phyloP scores from a whole-genome alignment of 768 basidiomycete genomes.

The Pisolithus sp. region DNA sequence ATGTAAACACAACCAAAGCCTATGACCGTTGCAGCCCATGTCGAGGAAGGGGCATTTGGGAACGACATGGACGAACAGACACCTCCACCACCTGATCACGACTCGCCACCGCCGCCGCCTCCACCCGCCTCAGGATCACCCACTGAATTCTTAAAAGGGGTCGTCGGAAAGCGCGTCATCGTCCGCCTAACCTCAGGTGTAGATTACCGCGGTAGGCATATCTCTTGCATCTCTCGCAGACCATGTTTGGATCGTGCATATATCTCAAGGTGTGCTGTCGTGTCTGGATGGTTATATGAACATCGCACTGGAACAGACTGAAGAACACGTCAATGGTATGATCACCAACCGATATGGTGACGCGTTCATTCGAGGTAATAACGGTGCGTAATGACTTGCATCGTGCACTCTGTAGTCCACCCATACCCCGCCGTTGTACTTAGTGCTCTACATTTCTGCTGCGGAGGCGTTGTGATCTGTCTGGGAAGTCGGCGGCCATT shows the following conservation, averaged over 20 bases:
- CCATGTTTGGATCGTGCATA: not conserved
- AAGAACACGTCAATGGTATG: slow-evolving; percentile 87
- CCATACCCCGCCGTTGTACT: not conserved
- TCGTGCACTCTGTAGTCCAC: slow-evolving; percentile 1
- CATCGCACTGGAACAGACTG: slow-evolving; percentile 94
- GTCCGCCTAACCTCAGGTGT: slow-evolving; percentile 89
- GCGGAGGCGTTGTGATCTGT: slow-evolving; percentile 48
- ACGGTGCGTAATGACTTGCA: slow-evolving; percentile 45
- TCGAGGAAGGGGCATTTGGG: not conserved
- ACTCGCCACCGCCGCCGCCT: slow-evolving; percentile 43
- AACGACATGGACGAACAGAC: slow-evolving; percentile 21
- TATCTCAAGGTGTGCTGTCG: slow-evolving; percentile 69
- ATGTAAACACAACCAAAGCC: slow-evolving; percentile 16
- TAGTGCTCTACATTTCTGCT: slow-evolving; percentile 77
- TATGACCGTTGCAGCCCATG: not conserved
- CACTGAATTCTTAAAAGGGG: slow-evolving; percentile 89
- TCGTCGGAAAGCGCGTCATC: slow-evolving; percentile 93
- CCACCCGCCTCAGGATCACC: slow-evolving; percentile 68
- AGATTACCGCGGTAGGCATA: slow-evolving; percentile 75
- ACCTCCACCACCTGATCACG: slow-evolving; percentile 35
- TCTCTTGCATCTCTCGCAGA: not conserved
- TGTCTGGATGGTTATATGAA: slow-evolving; percentile 99
- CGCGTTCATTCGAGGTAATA: slow-evolving; percentile 92
- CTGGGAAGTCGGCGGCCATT: not conserved
- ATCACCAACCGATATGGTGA: slow-evolving; percentile 90